Conservation (phyloP, 176 grass and related monocot species). For the Secale cereale region DNA sequence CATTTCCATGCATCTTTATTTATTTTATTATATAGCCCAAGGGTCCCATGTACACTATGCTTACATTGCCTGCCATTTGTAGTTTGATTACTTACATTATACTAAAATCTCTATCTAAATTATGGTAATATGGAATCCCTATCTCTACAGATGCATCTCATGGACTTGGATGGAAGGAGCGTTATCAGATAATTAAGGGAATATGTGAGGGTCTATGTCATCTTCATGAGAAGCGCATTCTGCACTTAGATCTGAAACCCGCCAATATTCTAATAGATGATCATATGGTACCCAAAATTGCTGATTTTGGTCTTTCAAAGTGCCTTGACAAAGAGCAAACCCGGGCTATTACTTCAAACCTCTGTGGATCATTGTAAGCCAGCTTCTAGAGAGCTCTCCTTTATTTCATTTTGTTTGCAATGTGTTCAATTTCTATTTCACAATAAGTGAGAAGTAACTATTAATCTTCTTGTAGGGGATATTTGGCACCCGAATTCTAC, state of each 20-base stretch:
- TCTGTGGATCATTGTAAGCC: not conserved
- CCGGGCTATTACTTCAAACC: not conserved
- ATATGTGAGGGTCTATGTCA: not conserved
- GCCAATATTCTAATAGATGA: not conserved
- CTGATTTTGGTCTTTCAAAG: no score
- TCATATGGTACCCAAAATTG: not conserved
- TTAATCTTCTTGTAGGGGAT: not conserved
- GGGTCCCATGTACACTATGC: not conserved
- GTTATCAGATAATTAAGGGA: not conserved
- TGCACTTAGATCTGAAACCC: not conserved
- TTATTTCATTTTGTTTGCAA: not conserved
- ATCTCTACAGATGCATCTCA: not conserved
- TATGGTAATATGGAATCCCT: not conserved
- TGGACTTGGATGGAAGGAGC: not conserved
- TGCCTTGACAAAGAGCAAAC: not conserved
- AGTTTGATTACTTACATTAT: not conserved
- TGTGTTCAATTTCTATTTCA: not conserved
- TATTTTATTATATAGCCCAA: not conserved
- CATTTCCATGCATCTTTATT: not conserved
- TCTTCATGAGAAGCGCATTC: not conserved
- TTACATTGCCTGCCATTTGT: not conserved
- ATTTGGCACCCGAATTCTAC: not conserved
- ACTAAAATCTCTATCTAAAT: not conserved
- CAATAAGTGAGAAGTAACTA: not conserved
- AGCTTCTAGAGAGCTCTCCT: not conserved